A percentile compares a stretch with the other conserved stretches of the same genome.
Evolutionary conservation across 2,329 filamentous ascomycete species (phyloP).

Genomic region (Sclerotinia spermophila): DNA sequence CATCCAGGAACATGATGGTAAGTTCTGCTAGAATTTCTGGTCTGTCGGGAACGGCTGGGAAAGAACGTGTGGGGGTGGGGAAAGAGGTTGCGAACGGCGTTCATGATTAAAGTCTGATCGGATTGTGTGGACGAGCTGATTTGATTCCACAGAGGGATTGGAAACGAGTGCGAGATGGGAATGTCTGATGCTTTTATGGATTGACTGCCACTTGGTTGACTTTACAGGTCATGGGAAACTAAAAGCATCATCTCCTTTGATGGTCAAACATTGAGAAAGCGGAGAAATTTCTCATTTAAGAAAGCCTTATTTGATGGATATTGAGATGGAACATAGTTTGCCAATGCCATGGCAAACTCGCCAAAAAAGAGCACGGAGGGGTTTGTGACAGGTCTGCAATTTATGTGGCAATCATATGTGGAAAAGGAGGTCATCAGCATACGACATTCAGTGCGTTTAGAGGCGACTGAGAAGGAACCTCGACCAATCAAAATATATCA

Average conservation of each 20-base stretch:
- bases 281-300: too few relatives aligned
- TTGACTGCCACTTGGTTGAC: neutral
- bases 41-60: neutral
- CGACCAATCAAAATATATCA: neutral
- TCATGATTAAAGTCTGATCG: neutral
- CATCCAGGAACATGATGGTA: neutral
- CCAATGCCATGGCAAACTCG: neutral
- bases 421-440: neutral
- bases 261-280: neutral
- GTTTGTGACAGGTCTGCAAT: neutral
- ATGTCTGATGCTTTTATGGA: neutral
- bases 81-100: neutral
- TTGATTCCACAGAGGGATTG: neutral
- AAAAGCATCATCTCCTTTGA: neutral
- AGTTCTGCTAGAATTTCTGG: neutral
- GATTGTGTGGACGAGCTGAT: too few relatives aligned
- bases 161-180: neutral
- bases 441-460: neutral
- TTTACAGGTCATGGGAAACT: neutral
- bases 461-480: neutral
- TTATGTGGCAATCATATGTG: neutral
- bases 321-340: neutral
- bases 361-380: neutral
- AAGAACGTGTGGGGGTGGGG: neutral
- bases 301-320: neutral